Evolutionary conservation across 2,329 filamentous ascomycete genomes (phyloP), one percentile per base, ranked within the genome.

Genomic region (Chaetomiaceae sp.): DNA sequence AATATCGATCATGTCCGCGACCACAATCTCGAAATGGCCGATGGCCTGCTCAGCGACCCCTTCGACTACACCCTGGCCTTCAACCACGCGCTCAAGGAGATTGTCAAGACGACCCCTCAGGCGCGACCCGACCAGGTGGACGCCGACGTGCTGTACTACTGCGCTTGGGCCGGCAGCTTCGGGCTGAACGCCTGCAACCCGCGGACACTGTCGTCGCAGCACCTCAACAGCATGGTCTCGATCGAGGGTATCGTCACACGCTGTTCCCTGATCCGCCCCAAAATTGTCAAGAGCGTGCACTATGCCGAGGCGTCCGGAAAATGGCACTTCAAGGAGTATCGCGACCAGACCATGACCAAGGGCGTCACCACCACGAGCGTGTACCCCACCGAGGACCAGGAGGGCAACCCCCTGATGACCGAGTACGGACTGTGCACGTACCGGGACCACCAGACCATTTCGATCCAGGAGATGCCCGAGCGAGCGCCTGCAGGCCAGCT

Each of bases 381-480:
- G 9, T 97, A 97, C 62, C 91, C 91, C 5, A 88, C 90, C 55
- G 86, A 95, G 62, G 91, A 97, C 61, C 89, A 91, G 34, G 83
- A 95, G 9, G 89, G 90, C 51, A 95, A 97, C 62, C 86, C 91
- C 3, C 75, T 98, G 17, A 79, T 88, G 48, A 98, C 93, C 3
- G 93, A 98, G 63, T 98, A 97, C 64, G 93, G 93, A 19, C 91
- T 94, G 69, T 94, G 85, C 65, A 93, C 86, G 41, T 98, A 96
- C 68, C 79, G 91, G 61, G 93, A 98, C 64, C 93, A 98, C 63
- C 93, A 98, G 66, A 95, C 88, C 14, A 88, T 98, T 50, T 96
- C 91, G 0, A 96, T 98, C 56, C 93, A 98, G 68, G 93, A 98
- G 71, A 98, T 98, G 93, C 93, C 93, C 1, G 93, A 98, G 67